Base-by-base conservation (phyloP, 2,329 filamentous ascomycete species). In the Didymella glomerata region DNA sequence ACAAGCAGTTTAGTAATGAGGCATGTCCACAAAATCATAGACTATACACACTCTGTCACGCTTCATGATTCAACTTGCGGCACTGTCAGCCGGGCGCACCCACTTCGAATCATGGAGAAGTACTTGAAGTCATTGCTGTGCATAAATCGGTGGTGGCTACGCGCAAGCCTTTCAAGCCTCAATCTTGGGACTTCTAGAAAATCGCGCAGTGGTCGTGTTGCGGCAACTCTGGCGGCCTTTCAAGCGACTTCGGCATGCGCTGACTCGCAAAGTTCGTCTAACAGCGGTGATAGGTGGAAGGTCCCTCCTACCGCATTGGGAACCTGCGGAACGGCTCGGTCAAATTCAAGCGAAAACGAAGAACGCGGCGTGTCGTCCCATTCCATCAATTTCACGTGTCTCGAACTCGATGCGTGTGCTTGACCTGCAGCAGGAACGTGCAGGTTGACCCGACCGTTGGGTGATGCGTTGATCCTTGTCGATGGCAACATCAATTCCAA, bases 221-320 rank as follows among this genome's bases (percentile, higher is more conserved):
- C 46, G 16, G 56, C 24, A 38, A 51, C 48, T 42, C 27, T 46
- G 4, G 34, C 47, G 41, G 32, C 18, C 41, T 18, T 28, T 8
- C 7, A 42, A 47, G 54, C 54, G 49, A 50, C 25, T 54, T 59
- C 56, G 50, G 50, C 40, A 47, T 9, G 16, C 7, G 10, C 34
- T 59, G 56, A 59, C 56, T 59, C 56, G 56, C 41, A 54, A 48
- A 11, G 32, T 47, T 54, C 44, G 8, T 41, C 46, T 59, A 34
- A 54, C 56, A 54, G 50, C 56, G 50, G 55, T 44, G 49, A 54
- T 53, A 48, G 48, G 48, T 48, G 48, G 48, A 40, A 48, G 30
- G 32, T n/a, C 16, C 32, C 32, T 34, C 32, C 14, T 24, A 20
- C 54, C 20, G 20, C 30, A 30, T 24, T 5, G 14, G 24, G 18